Conservation (phyloP, 768 basidiomycete species). For the Austroboletus festivus region DNA sequence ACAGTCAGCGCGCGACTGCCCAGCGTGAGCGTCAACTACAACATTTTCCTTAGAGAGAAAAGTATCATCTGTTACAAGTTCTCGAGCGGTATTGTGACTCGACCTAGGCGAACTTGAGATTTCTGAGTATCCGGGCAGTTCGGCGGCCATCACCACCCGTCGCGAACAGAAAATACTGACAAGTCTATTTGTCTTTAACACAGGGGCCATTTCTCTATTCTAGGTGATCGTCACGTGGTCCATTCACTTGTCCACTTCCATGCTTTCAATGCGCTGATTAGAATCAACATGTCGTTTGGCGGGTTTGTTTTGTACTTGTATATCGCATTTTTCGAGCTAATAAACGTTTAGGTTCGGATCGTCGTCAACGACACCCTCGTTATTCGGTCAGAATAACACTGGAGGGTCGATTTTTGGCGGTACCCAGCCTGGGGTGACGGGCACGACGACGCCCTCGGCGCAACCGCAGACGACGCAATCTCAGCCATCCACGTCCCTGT, state of each 20-base stretch:
- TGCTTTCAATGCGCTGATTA: no score
- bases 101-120: constrained; percentile 2
- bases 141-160: constrained; percentile 7
- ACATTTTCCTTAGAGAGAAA: constrained; percentile 40
- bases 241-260: no score
- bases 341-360: constrained; percentile 33
- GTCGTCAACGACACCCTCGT: constrained; percentile 37
- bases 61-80: constrained; percentile 36
- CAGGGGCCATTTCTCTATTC: constrained; percentile 17
- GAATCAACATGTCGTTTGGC: constrained; percentile 18
- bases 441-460: constrained; percentile 8
- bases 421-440: constrained; percentile 26
- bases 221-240: constrained; percentile 11
- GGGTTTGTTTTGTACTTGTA: constrained; percentile 13
- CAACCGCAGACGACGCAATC: constrained; percentile 23
- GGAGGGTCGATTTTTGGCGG: constrained; percentile 39
- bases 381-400: constrained; percentile 33
- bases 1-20: constrained; percentile 41
- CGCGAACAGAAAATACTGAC: no score
- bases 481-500: constrained; percentile 28
- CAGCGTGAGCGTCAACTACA: constrained; percentile 47
- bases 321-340: constrained; percentile 5
- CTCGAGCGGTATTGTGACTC: neutral
- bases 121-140: constrained; percentile 20
- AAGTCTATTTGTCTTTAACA: no score